Base-by-base conservation (phyloP, 257 asterid species). In the Solanum rostratum region DNA sequence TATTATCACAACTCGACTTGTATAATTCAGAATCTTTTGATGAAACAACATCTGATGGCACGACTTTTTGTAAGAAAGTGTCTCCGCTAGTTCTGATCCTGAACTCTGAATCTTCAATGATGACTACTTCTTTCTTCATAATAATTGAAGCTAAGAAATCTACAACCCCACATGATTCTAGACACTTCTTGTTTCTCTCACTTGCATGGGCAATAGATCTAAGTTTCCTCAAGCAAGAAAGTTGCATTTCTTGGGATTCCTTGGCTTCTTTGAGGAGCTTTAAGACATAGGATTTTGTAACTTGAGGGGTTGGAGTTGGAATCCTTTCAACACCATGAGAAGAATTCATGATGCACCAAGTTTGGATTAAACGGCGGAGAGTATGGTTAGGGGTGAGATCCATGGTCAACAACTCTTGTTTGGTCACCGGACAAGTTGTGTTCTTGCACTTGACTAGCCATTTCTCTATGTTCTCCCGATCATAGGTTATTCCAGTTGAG, bases 371-470 rank as follows among this genome's bases (percentile, higher is more conserved):
- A 14, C 98, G 83, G 9, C 93, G 89, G 19, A 94, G 94, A 0
- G 90, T 94, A 84, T 92, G 96, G 85, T 94, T 94, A 1, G 97
- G 98, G 46, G 97, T 95, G 12, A 95, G 92, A 81, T 90, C 93
- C 1, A 84, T 85, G 82, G 53, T 65, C 6, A 6, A 10, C 15
- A 93, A 71, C 13, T 84, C 84, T 30, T 88, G 96, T 41, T 92
- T 95, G 1, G 98, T 93, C 82, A 89, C 87, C 0, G 97, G 97
- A 59, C 98, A 93, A 2, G 85, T 87, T 13, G 33, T 55, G 84
- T 85, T 91, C 52, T 85, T 89, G 89, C 83, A 63, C 1, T 92
- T 82, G 79, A 84, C 88, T 27, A 95, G 30, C 98, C 98, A 95
- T 82, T 88, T 95, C 27, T 92, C 92, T 43, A 95, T 93, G 90